Base-by-base conservation (phyloP, 768 basidiomycete genomes). In the Tylopilus sp. region DNA sequence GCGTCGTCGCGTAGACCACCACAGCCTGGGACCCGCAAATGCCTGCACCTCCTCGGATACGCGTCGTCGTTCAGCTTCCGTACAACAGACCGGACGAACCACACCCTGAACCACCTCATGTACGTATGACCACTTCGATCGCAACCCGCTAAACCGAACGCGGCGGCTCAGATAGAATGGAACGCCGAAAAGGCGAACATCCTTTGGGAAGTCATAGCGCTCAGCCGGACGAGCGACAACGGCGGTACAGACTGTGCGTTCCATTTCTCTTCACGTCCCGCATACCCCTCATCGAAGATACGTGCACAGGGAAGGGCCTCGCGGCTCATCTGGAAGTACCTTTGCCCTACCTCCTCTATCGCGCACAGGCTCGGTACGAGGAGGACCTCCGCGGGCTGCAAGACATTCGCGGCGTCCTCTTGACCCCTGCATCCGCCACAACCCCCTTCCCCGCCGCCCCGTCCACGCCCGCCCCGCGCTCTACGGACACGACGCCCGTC, bases 161-260 rank as follows among this genome's bases (percentile, higher is more conserved):
- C 10, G 50, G 54, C 56, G 48, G 54, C 46, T 31, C 62, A 92
- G 90, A 85, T 93, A 67, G 85, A 88, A 74, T 93, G 91, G 91
- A 89, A 80, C 38, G 59, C 80, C 9, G 88, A 92, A 53, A 93
- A 92, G 67, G 91, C 92, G 41, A 85, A 86, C 56, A 81, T 89
- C 7, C 74, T 93, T 9, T 93, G 91, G 91, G 89, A 90, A 68
- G 87, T 89, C 40, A 91, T 93, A 56, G 85, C 89, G 48, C 79
- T 82, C 60, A 89, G 88, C 30, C 79, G 89, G 50, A 79, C 84
- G 6, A 81, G 79, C 26, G 87, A 90, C 56, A 84, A 83, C 48
- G 80, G 82, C 17, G 87, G 82, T 36, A 83, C 88, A 33, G 90
- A 93, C 69, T 93, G 91, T 91, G 63, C 72, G 86, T 77, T n/a